A percentile compares a stretch with the other conserved stretches of the same genome.
Conservation (phyloP, 129 eudicot genomes). For the Helichrysum umbraculigerum region DNA sequence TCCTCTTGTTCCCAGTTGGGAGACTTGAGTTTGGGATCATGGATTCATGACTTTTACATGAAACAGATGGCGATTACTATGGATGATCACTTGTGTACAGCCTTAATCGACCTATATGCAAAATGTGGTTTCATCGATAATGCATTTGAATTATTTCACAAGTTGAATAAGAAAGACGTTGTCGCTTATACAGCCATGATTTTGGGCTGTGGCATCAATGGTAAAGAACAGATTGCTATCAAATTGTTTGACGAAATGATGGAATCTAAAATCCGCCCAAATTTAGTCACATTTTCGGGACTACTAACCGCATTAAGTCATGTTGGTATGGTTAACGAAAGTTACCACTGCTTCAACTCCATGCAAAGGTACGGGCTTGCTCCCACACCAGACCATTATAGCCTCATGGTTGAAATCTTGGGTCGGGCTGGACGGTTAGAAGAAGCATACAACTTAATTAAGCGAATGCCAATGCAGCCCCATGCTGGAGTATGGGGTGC, state of each 20-base stretch:
- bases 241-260: constrained; percentile 48
- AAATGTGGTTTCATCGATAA: constrained; percentile 50
- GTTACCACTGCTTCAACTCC: constrained; percentile 40
- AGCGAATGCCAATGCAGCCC: constrained; percentile 39
- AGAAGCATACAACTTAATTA: constrained; percentile 47
- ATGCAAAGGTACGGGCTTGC: constrained; percentile 34
- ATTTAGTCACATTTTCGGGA: constrained; percentile 45
- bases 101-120: constrained; percentile 51
- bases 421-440: constrained; percentile 46
- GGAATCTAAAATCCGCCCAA: constrained; percentile 36
- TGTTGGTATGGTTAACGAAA: constrained; percentile 28
- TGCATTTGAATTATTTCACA: constrained; percentile 39
- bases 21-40: constrained; percentile 39
- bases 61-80: constrained; percentile 25
- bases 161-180: constrained; percentile 42
- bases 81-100: constrained; percentile 50
- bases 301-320: constrained; percentile 38
- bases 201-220: constrained; percentile 39
- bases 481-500: constrained; percentile 50
- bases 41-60: constrained; percentile 33
- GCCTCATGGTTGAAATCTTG: constrained; percentile 47
- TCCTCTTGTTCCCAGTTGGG: constrained; percentile 51
- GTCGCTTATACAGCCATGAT: constrained; percentile 57
- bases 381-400: constrained; percentile 40
- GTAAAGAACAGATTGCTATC: constrained; percentile 34